These are phyloP conservation scores for Xylaria sp. DNA, from an alignment of 2,329 filamentous ascomycete genomes.

Conservation along the genomic window DNA sequence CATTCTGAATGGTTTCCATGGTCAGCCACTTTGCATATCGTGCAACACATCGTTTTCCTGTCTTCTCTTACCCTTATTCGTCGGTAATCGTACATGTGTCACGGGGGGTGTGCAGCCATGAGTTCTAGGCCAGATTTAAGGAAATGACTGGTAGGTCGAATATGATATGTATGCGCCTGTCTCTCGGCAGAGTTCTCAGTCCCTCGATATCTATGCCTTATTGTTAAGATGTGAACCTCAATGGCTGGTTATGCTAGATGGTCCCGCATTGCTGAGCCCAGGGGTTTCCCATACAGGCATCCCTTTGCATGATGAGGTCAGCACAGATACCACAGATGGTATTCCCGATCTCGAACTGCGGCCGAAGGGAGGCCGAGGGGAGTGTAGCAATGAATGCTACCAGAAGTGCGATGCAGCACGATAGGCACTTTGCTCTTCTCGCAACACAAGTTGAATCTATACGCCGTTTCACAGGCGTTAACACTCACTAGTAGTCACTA, in stretches of 20 bases:
- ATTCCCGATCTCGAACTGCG: conserved; percentile 3
- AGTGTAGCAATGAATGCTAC: conserved; percentile 7
- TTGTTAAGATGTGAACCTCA: background rate
- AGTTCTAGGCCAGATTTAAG: conserved; percentile 15
- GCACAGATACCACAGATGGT: background rate
- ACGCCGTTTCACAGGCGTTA: background rate
- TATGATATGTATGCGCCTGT: conserved; percentile 11
- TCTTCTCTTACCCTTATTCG: conserved; percentile 13
- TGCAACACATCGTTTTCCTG: conserved; percentile 19
- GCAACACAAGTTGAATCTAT: background rate
- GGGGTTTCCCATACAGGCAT: background rate
- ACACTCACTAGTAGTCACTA: conserved; percentile 18
- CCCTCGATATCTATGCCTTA: background rate
- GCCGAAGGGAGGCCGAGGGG: conserved; percentile 7
- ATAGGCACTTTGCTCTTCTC: background rate
- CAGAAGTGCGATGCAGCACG: conserved; percentile 5
- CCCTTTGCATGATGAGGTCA: conserved; percentile 6
- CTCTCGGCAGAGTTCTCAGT: conserved; percentile 4
- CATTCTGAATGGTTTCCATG: background rate
- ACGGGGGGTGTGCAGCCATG: background rate
- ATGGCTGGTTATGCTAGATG: background rate
- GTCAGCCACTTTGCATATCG: conserved; percentile 19
- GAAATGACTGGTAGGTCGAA: conserved; percentile 10
- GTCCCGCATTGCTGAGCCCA: background rate
- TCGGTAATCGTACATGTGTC: background rate